Percentiles rank a stretch among this genome's conserved stretches.
Conservation (phyloP, 306 rosid species). For the Pyrus pyrifolia region DNA sequence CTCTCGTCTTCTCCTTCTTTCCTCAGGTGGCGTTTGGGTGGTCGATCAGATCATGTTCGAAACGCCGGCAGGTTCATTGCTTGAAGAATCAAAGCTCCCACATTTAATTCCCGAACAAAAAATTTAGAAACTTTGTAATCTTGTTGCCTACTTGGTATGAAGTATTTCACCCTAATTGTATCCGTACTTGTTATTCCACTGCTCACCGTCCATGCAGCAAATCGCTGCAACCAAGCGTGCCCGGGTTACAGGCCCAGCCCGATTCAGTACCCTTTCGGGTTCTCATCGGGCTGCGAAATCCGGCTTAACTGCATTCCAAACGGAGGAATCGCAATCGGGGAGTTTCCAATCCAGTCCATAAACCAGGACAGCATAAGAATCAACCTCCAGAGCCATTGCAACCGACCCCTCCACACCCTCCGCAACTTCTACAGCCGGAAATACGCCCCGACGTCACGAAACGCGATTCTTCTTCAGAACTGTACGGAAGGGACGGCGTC, state of each 20-base stretch:
- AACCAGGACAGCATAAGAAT: conserved; percentile 37
- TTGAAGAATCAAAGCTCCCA: neutral
- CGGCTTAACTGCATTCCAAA: conserved; percentile 41
- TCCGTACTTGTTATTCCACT: neutral
- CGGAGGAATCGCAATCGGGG: conserved; percentile 34
- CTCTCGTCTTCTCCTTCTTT: neutral
- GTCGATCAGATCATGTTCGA: no score
- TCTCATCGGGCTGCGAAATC: conserved; percentile 66
- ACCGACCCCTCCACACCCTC: conserved; percentile 36
- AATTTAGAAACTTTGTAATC: neutral
- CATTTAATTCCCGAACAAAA: neutral
- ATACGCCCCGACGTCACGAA: conserved; percentile 62
- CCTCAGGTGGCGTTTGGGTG: neutral
- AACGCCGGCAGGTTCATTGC: neutral
- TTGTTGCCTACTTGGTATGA: neutral
- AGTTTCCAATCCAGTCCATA: conserved; percentile 41
- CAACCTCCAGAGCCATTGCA: conserved; percentile 37
- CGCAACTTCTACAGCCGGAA: conserved; percentile 41
- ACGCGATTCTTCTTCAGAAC: conserved; percentile 59
- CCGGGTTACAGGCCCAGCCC: neutral
- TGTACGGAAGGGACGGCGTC: conserved; percentile 19
- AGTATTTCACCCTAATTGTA: neutral
- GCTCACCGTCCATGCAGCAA: conserved; percentile 7
- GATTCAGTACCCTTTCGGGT: conserved; percentile 61
- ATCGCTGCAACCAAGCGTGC: conserved; percentile 48